Conservation (phyloP, 495 filamentous ascomycete species). For the Chaetomium fimeti region DNA sequence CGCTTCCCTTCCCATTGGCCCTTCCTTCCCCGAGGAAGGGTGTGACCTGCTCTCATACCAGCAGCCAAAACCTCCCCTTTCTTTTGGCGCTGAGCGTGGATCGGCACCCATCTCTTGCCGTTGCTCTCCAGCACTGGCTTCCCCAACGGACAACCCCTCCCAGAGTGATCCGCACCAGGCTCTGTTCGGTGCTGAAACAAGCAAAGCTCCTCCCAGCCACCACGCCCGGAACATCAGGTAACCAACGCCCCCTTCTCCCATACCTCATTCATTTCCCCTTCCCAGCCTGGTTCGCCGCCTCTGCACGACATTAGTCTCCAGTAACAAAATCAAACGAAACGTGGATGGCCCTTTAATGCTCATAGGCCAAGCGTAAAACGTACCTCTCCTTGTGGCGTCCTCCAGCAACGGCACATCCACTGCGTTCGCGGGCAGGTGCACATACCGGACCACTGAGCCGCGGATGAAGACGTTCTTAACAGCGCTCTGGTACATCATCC, state of each 20-base stretch:
- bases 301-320: constrained; percentile 24
- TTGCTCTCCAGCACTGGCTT: background rate
- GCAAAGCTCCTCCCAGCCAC: no score
- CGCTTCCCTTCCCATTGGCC: background rate
- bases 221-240: background rate
- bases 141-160: no score
- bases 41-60: background rate
- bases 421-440: constrained; percentile 80
- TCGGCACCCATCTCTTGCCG: background rate
- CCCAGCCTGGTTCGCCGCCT: constrained; percentile 45
- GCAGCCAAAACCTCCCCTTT: background rate
- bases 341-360: background rate
- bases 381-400: constrained; percentile 93
- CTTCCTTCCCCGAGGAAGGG: background rate
- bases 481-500: constrained; percentile 51
- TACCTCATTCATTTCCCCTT: constrained; percentile 42
- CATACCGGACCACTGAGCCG: constrained; percentile 93
- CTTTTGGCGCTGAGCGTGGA: background rate
- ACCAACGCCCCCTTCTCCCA: background rate
- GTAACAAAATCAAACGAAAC: background rate
- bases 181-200: background rate
- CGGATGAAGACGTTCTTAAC: constrained; percentile 98
- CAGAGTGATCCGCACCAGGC: background rate
- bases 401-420: constrained; percentile 90
- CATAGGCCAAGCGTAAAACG: constrained; percentile 28